Conservation (phyloP, 495 filamentous ascomycete genomes). For the Lasiosphaeris hirsuta region DNA sequence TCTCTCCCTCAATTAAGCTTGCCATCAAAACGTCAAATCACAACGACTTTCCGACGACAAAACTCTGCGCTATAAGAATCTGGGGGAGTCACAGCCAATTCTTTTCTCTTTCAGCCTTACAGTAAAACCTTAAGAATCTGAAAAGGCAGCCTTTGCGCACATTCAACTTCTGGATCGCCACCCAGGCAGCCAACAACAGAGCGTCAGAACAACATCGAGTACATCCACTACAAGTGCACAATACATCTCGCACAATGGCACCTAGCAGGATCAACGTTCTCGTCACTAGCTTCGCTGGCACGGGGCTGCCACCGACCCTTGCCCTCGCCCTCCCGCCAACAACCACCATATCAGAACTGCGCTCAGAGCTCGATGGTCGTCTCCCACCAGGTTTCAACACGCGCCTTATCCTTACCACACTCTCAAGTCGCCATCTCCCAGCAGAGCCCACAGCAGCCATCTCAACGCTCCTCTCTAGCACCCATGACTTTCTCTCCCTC, state of each 20-base stretch:
- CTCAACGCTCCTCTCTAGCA: constrained; percentile 48
- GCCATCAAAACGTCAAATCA: no score
- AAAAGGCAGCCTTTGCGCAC: no score
- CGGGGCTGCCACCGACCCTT: constrained; percentile 74
- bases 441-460: constrained; percentile 37
- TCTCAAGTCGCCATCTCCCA: constrained; percentile 67
- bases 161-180: not conserved
- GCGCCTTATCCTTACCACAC: constrained; percentile 75
- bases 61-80: no score
- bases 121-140: no score
- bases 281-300: constrained; percentile 76
- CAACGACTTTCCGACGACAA: no score
- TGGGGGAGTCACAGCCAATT: no score
- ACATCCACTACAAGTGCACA: not conserved
- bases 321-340: constrained; percentile 64
- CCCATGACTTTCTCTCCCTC: constrained; percentile 68
- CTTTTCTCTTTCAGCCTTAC: no score
- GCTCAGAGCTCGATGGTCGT: constrained; percentile 55
- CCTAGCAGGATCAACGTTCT: constrained; percentile 69
- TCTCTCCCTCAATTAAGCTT: no score
- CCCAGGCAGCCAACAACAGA: not conserved
- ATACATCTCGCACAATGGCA: constrained; percentile 32
- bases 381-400: constrained; percentile 50
- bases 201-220: not conserved
- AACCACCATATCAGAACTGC: constrained; percentile 65